Conservation (phyloP, 225 moss, liverwort and hornwort species). For the Thuidium tamariscinum region DNA sequence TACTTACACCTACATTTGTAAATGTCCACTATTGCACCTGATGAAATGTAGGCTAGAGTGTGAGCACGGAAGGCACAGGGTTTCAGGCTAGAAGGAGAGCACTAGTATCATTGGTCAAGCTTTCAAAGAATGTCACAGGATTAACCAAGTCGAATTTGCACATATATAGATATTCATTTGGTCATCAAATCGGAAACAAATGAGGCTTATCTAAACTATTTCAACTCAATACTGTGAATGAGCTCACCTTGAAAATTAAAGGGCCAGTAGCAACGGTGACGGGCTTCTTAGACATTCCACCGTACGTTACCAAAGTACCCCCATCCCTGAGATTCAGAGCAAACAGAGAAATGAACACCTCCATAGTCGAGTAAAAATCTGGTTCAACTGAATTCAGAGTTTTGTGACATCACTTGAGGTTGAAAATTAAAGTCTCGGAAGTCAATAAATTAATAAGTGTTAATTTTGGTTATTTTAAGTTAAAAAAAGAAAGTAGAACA, state of each 20-base stretch:
- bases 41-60: neutral
- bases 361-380: neutral
- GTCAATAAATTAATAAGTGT: neutral
- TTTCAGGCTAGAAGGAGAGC: neutral
- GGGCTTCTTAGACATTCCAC: conserved; percentile 94
- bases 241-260: conserved; percentile 78
- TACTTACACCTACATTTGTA: neutral
- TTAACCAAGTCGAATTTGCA: neutral
- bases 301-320: conserved; percentile 80
- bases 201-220: neutral
- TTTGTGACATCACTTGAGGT: neutral
- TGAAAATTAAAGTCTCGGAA: neutral
- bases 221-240: neutral
- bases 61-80: neutral
- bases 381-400: neutral
- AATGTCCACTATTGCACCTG: neutral
- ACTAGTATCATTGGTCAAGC: neutral
- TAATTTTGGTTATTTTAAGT: neutral
- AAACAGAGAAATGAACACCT: neutral
- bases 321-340: conserved; percentile 44
- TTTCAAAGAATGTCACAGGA: neutral
- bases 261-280: conserved; percentile 64
- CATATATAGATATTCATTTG: neutral
- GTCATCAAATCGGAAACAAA: neutral
- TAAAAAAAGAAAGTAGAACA: neutral